Evolutionary conservation across 2,329 filamentous ascomycete genomes (phyloP), one percentile per base, ranked within the genome.

Genomic region (Thelonectria blattea): DNA sequence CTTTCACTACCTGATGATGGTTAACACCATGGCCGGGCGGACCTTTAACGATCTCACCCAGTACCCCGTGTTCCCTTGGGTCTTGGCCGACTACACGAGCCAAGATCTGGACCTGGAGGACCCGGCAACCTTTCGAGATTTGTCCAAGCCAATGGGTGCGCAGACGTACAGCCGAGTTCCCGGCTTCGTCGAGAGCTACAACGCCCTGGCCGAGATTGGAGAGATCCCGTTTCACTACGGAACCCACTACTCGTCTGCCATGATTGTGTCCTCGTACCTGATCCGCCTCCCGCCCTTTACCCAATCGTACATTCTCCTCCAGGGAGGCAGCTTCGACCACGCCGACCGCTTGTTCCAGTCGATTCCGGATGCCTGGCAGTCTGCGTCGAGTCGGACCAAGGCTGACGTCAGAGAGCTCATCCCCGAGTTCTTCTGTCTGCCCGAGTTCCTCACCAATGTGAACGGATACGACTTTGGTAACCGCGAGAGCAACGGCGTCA

Each of bases 11-110:
- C 85, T 99, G 37, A 99, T 99, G 94, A 88, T 97, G 61, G 88
- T 99, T 72, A 99, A 99, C 72, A 98, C 95, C 0, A 92, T 99
- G 85, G 96, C 96, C 27, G 95, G 95, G 2, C 85, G 95, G 53
- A 98, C 95, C 0, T 99, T 99, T 80, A 99, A 99, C 72, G 95
- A 99, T 72, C 81, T 99, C 17, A 99, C 95, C 0, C 96, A 99
- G 71, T 99, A 99, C 71, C 95, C 95, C 0, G 93, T 99, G 17
- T 99, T 99, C 66, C 95, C 95, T 0, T 99, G 95, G 95, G 89
- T 99, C 3, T 80, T 99, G 47, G 93, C 95, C 0, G 94, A 99
- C 72, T 99, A 99, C 73, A 94, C 91, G 0, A 98, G 94, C 68
- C 90, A 96, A 17, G 93, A 97, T 73, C 81, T 99, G 11, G 92